A percentile compares a stretch with the other conserved stretches of the same genome.
These are phyloP conservation scores for Taphrina betulina DNA, from an alignment of 1,139 yeast genomes.

Conservation along the genomic window DNA sequence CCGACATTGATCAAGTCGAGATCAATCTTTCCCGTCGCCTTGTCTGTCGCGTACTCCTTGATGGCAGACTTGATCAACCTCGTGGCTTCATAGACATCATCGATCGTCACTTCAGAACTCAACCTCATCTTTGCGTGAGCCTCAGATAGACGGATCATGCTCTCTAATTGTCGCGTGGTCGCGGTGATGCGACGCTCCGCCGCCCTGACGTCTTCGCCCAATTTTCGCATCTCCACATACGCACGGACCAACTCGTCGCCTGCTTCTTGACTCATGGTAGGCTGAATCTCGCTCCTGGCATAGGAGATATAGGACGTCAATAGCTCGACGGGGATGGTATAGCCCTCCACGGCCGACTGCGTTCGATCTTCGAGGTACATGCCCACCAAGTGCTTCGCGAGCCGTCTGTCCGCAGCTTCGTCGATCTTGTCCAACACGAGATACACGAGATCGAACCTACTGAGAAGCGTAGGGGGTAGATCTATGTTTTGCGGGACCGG, in stretches of 20 bases:
- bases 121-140: conserved; percentile 98
- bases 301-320: conserved; percentile 86
- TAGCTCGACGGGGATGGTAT: conserved; percentile 79
- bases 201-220: conserved; percentile 87
- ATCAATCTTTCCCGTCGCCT: conserved; percentile 91
- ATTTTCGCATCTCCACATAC: conserved; percentile 88
- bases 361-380: conserved; percentile 90
- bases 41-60: conserved; percentile 97
- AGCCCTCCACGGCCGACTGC: conserved; percentile 63
- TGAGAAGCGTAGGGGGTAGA: conserved; percentile 89
- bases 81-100: conserved; percentile 92
- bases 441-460: conserved; percentile 92
- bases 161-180: conserved; percentile 93
- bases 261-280: conserved; percentile 74
- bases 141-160: conserved; percentile 90
- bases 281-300: conserved; percentile 78
- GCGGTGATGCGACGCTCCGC: conserved; percentile 94
- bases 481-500: conserved; percentile 96
- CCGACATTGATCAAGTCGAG: conserved; percentile 98
- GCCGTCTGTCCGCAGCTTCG: conserved; percentile 74
- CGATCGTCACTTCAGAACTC: conserved; percentile 63
- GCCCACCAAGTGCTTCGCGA: conserved; percentile 86
- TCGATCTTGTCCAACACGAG: conserved; percentile 89
- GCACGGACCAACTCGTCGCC: conserved; percentile 82
- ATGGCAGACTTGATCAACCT: conserved; percentile 89